Percentiles rank a stretch among this genome's conserved stretches.
Conservation (phyloP, 2,329 filamentous ascomycete species). For the Chaetoscypha palmicola region DNA sequence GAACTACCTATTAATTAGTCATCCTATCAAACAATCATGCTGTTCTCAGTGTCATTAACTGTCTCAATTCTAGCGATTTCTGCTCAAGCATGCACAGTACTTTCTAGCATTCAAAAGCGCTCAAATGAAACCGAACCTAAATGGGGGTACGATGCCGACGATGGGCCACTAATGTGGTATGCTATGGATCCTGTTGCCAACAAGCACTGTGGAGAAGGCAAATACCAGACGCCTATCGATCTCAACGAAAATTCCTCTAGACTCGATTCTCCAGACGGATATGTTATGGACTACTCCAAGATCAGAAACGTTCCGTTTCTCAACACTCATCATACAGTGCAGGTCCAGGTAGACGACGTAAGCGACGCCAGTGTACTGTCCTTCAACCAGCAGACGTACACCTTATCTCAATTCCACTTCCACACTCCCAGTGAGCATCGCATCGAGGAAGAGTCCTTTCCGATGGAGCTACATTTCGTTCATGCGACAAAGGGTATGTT, state of each 20-base stretch:
- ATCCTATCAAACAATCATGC: too few species aligned
- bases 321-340: background rate
- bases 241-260: background rate
- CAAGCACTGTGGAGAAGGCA: slow-evolving; percentile 2
- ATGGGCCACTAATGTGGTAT: slow-evolving; percentile 3
- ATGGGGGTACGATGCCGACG: slow-evolving; percentile 1
- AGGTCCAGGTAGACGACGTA: slow-evolving; percentile 4
- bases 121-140: background rate
- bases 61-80: background rate
- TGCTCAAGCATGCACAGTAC: slow-evolving; percentile 1
- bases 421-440: slow-evolving; percentile 53
- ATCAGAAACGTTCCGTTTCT: background rate
- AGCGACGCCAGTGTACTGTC: slow-evolving; percentile 2
- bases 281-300: background rate
- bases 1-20: too few species aligned
- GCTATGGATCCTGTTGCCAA: slow-evolving; percentile 4
- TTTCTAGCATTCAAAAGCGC: background rate
- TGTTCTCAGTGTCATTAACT: background rate
- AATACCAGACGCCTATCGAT: slow-evolving; percentile 4
- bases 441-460: slow-evolving; percentile 36
- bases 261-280: background rate
- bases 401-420: slow-evolving; percentile 47
- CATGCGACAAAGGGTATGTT: slow-evolving; percentile 29
- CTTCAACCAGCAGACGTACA: slow-evolving; percentile 4
- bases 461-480: slow-evolving; percentile 37